Evolutionary conservation across 164 flowering plant species (phyloP).

Genomic region (Sedum album): DNA sequence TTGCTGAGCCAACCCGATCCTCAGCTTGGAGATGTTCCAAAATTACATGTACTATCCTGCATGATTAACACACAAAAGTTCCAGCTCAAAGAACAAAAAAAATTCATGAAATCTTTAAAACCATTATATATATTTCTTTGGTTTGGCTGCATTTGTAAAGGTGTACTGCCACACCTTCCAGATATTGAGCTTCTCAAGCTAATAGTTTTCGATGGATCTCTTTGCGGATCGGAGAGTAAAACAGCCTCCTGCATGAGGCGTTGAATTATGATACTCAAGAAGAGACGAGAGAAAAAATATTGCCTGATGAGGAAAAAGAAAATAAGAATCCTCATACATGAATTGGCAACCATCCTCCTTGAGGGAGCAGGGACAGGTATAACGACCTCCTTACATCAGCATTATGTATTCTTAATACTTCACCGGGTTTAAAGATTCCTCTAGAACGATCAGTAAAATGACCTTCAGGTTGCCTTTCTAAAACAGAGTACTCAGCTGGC

Average conservation of each 20-base stretch:
- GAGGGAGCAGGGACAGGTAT: slow-evolving; percentile 78
- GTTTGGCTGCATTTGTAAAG: background rate
- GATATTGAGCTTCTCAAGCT: slow-evolving; percentile 69
- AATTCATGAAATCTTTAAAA: background rate
- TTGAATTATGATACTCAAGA: background rate
- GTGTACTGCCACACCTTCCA: slow-evolving; percentile 47
- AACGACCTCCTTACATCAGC: slow-evolving; percentile 68
- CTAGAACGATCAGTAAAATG: slow-evolving; percentile 48
- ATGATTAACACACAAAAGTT: slow-evolving; percentile 11
- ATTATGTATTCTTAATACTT: slow-evolving; percentile 47
- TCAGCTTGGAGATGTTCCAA: slow-evolving; percentile 61
- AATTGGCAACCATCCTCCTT: slow-evolving; percentile 80
- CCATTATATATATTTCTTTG: background rate
- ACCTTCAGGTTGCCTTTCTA: slow-evolving; percentile 62
- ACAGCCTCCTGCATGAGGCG: slow-evolving; percentile 65
- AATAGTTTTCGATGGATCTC: slow-evolving; percentile 50
- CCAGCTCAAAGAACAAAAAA: background rate
- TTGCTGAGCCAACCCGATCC: slow-evolving; percentile 34
- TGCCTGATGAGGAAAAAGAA: background rate
- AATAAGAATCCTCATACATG: slow-evolving; percentile 34
- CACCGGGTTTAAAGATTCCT: slow-evolving; percentile 65
- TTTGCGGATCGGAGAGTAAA: slow-evolving; percentile 68
- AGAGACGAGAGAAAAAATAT: background rate
- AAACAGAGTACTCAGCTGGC: slow-evolving; percentile 64
- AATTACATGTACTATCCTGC: slow-evolving; percentile 80